Evolutionary conservation across 805 yeast genomes (phyloP), one percentile per base, ranked within the genome.

Genomic region (Saccharomycopsis sp.): DNA sequence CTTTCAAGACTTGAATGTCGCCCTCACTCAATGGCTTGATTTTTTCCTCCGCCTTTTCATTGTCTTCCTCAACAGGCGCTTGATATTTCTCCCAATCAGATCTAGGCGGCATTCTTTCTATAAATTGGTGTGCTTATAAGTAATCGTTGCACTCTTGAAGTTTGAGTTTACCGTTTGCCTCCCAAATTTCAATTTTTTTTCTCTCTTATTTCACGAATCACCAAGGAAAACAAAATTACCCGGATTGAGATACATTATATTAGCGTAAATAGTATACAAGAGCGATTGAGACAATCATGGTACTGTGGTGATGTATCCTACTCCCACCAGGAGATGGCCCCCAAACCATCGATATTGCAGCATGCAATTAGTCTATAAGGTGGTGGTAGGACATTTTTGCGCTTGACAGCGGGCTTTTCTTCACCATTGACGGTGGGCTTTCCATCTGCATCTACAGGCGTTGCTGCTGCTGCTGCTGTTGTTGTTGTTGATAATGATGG

Each of bases 41-140:
- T 51, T 85, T 79, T 45, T 79, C 86, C 38, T 79, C 86, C 39
- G 69, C 66, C 41, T 67, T 67, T 25, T 62, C 78, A 13, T 21
- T 20, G 27, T 70, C 78, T 5, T 69, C 75, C 50, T 82, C 96
- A 34, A 68, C 71, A n/a, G 95, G 94, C 38, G 92, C 81, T 59
- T 78, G 80, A 64, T 85, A 86, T 61, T 92, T 92, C 59, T 94
- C 99, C 99, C 99, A 92, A 62, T 92, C 95, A 43, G 87, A 92
- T 69, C 87, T 92, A 52, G 96, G 95, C 48, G 96, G 88, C 96
- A 88, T 88, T 50, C 39, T 57, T 12, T n/a, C n/a, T n/a, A n/a
- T n/a, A n/a, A n/a, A n/a, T n/a, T n/a, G 12, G 16, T 8, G 7
- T 30, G 6, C 12, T 8, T 30, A 7, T 6, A 7, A 30, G 18